Conservation (phyloP, 2,329 filamentous ascomycete species). For the Neoscytalidium dimidiatum region DNA sequence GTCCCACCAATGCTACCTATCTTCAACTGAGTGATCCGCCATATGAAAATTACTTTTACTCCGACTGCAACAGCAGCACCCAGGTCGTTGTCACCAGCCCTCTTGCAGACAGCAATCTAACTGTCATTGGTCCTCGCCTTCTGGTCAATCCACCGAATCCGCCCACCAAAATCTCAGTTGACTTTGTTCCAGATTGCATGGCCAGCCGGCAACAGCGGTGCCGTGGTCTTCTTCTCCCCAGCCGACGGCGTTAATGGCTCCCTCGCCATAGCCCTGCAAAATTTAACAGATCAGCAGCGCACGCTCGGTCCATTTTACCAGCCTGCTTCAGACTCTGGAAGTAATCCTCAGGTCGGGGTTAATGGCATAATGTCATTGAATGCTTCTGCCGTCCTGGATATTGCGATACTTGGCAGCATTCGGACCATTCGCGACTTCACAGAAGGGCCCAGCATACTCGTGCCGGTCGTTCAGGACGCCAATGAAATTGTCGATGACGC, state of each 20-base stretch:
- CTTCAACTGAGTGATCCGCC: slow-evolving; percentile 57
- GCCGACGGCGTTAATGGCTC: slow-evolving; percentile 56
- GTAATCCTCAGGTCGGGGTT: slow-evolving; percentile 54
- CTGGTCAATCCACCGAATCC: slow-evolving; percentile 37
- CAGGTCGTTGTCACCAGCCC: slow-evolving; percentile 65
- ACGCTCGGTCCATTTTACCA: slow-evolving; percentile 52
- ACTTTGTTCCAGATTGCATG: slow-evolving; percentile 48
- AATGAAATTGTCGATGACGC: slow-evolving; percentile 45
- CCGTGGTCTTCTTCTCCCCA: slow-evolving; percentile 59
- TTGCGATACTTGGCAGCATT: slow-evolving; percentile 63
- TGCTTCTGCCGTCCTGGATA: slow-evolving; percentile 55
- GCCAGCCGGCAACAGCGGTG: slow-evolving; percentile 66
- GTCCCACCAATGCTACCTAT: slow-evolving; percentile 33
- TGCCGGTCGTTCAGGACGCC: slow-evolving; percentile 57
- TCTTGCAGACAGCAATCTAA: slow-evolving; percentile 54
- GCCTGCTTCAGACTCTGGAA: slow-evolving; percentile 24
- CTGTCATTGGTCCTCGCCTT: slow-evolving; percentile 59
- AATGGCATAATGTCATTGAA: slow-evolving; percentile 59
- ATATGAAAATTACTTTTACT: slow-evolving; percentile 67
- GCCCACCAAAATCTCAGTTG: slow-evolving; percentile 2
- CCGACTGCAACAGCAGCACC: slow-evolving; percentile 60
- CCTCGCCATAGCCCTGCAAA: slow-evolving; percentile 55
- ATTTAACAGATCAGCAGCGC: slow-evolving; percentile 46
- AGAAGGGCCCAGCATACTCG: slow-evolving; percentile 58
- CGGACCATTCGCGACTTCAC: slow-evolving; percentile 64